Base-by-base conservation (phyloP, 352 stramenopile genomes). In the Blastocystis sp. region DNA sequence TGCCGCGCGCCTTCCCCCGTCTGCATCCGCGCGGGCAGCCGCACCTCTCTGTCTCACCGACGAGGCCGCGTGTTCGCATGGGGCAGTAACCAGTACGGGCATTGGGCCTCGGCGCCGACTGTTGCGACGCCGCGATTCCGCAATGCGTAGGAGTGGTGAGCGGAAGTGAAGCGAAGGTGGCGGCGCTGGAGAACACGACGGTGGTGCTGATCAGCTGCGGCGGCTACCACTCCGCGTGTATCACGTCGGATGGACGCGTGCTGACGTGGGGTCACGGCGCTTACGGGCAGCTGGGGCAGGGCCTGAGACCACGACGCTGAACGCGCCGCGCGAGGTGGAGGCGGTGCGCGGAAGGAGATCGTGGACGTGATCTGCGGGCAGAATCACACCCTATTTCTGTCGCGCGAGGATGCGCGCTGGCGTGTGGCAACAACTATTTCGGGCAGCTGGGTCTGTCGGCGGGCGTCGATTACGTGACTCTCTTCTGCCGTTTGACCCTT, bases 221-320 rank as follows among this genome's bases (percentile, higher is more conserved):
- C 0, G 77, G 71, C 2, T 74, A 90, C 11, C 92, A 94, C 48
- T 88, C 90, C 0, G 21, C 93, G 0, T 87, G 76, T 0, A 52
- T 91, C 0, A 90, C 90, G 2, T 70, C 74, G 17, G 40, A 76
- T 10, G 91, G 91, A 28, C 78, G 43, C 14, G 86, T 93, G 4
- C 92, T 91, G 17, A 88, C 89, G 1, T 94, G 92, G 92, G 92
- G 92, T 2, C 91, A 90, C 10, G 94, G 94, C 61, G 74, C 92
- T 9, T 91, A 93, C 60, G 92, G 92, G 0, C 92, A 94, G 48
- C 91, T 94, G 14, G 92, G 92, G 5, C 86, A 91, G 2, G 88
- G 90, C 21, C 38, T 76, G 64, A 90, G 28, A 59, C 34, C 40
- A 41, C 66, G 14, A 89, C 38, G 40, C 53, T 69, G 67, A 76